Evolutionary conservation across 2,329 filamentous ascomycete species (phyloP).

Genomic region (Thielaviopsis euricoi): DNA sequence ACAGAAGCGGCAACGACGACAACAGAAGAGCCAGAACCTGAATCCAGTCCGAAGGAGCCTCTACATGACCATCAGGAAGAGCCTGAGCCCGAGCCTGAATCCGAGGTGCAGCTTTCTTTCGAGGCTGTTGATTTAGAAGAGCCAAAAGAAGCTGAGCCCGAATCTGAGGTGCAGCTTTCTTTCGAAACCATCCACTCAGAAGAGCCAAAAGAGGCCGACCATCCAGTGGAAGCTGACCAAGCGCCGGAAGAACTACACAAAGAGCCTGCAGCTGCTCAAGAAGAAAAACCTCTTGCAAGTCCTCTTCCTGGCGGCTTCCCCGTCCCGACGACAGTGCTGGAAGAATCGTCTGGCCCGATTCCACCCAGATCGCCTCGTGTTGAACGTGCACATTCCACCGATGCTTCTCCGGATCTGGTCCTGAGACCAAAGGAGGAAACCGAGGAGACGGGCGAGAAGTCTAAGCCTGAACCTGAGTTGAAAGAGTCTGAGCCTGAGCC

Average conservation of each 20-base stretch:
- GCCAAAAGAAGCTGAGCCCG: background rate
- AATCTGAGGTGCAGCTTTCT: background rate
- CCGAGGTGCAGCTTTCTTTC: background rate
- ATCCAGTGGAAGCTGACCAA: background rate
- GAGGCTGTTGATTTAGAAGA: background rate
- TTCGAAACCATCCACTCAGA: background rate
- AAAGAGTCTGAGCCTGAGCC: too few species aligned
- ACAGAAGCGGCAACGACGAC: background rate
- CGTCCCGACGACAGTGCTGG: slow-evolving; percentile 36
- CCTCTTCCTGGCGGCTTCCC: slow-evolving; percentile 5
- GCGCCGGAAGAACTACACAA: background rate
- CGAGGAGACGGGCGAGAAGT: background rate
- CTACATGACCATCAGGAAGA: background rate
- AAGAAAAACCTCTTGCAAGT: background rate
- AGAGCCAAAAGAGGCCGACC: background rate
- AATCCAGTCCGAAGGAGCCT: background rate
- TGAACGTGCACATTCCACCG: slow-evolving; percentile 30
- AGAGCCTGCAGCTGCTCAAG: background rate
- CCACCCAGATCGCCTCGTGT: slow-evolving; percentile 28
- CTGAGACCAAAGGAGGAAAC: slow-evolving; percentile 19
- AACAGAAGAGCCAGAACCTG: background rate
- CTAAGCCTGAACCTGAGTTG: background rate
- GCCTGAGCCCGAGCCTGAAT: background rate
- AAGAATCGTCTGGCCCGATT: slow-evolving; percentile 31
- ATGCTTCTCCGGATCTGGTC: slow-evolving; percentile 37